Conservation (phyloP, 257 asterid genomes). For the Przewalskia tangutica region DNA sequence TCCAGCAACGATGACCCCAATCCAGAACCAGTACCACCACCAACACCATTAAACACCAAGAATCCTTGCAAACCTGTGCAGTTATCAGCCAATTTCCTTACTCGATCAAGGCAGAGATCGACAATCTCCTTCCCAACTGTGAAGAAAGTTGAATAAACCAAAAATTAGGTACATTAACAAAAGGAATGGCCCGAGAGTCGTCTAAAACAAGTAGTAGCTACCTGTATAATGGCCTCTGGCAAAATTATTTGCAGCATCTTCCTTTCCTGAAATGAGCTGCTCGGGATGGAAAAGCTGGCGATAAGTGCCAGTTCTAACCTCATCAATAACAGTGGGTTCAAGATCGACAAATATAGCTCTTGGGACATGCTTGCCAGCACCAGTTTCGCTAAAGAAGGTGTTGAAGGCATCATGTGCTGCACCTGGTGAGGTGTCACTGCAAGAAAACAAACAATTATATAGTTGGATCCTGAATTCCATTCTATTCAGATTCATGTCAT, state of each 20-base stretch:
- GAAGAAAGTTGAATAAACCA: slow-evolving; percentile 6
- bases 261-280: slow-evolving; percentile 92
- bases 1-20: slow-evolving; percentile 81
- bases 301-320: slow-evolving; percentile 65
- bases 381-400: slow-evolving; percentile 86
- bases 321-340: slow-evolving; percentile 87
- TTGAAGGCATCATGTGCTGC: slow-evolving; percentile 78
- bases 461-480: background rate
- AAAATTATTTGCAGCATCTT: slow-evolving; percentile 89
- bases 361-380: slow-evolving; percentile 90
- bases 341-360: slow-evolving; percentile 87
- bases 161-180: background rate
- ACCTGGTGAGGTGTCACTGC: slow-evolving; percentile 67
- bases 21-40: slow-evolving; percentile 96
- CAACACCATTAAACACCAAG: slow-evolving; percentile 78
- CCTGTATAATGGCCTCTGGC: slow-evolving; percentile 94
- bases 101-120: slow-evolving; percentile 76
- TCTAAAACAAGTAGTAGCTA: background rate
- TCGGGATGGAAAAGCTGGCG: slow-evolving; percentile 97
- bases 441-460: slow-evolving; percentile 5
- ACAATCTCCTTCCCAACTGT: slow-evolving; percentile 85
- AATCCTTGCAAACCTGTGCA: slow-evolving; percentile 94
- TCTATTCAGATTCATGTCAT: background rate
- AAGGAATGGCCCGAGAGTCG: background rate
- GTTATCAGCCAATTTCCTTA: slow-evolving; percentile 86